Evolutionary conservation across 169 alveolate genomes (phyloP), one percentile per base, ranked within the genome.

Genomic region (Babesia sp.): DNA sequence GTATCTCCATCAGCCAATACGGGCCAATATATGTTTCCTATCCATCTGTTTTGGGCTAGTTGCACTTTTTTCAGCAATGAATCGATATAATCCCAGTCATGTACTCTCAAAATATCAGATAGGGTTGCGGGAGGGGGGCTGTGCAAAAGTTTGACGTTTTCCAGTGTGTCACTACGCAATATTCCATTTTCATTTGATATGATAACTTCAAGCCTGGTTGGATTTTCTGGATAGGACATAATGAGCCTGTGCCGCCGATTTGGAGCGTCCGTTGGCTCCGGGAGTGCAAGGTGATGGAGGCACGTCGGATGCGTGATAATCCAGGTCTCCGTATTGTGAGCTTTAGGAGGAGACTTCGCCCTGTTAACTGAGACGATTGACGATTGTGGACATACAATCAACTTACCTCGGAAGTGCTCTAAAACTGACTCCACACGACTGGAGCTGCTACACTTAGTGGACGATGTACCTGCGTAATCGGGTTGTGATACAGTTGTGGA

Each of bases 71-170:
- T 81, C 53, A 88, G 70, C 41, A 92, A 67, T 59, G 89, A 91
- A 68, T 83, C 85, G 41, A 96, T 79, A 73, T 97, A 97, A 41
- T 93, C 93, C 71, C 93, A 91, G 61, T 96, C 98, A 77, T 97
- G 99, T 5, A 97, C 98, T 79, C 98, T 83, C 71, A 96, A 87
- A 26, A 97, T 90, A 84, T 97, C 99, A 34, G 95, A 92, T 24
- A 95, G 74, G 5, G 88, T 66, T 1, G 97, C 98, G 18, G 92
- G 92, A 36, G 91, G 84, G 3, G 96, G 87, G 50, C 82, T 59
- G 48, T 83, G 93, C 34, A 70, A 66, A 76, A 93, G 79, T 50
- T 90, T 88, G 53, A 93, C 78, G 56, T 85, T 67, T 18, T 90
- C 85, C 50, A 94, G 81, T 37, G 91, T 91, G 28, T 79, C 92